Conservation (phyloP, 768 basidiomycete genomes). For the Tylopilus rubrobrunneus region DNA sequence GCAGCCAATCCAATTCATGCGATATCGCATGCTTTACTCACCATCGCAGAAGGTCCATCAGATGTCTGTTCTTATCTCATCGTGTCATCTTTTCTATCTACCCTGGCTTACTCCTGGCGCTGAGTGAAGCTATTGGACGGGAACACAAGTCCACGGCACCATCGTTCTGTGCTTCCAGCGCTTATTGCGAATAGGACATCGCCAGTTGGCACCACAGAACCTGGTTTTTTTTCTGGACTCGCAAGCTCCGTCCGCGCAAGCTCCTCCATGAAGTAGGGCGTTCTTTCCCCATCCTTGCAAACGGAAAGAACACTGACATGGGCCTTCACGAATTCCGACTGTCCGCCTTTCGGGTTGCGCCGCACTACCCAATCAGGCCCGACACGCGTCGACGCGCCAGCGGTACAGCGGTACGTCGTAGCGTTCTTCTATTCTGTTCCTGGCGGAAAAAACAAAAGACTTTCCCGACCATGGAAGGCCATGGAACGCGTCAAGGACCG, state of each 20-base stretch:
- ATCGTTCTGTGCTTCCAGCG: background rate
- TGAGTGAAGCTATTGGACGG: constrained; percentile 4
- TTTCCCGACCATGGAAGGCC: background rate
- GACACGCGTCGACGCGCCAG: background rate
- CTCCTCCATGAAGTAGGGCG: background rate
- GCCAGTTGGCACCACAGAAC: background rate
- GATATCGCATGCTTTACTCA: constrained; percentile 28
- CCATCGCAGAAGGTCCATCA: constrained; percentile 11
- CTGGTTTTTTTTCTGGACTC: background rate
- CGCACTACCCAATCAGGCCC: background rate
- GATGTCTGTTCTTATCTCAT: constrained; percentile 19
- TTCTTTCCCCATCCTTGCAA: background rate
- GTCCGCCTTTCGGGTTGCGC: background rate
- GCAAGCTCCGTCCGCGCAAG: background rate
- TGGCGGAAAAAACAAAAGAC: background rate
- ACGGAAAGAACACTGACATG: background rate
- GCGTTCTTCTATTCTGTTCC: background rate
- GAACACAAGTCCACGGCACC: constrained; percentile 7
- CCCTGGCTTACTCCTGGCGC: constrained; percentile 4
- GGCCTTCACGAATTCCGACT: background rate
- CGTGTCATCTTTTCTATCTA: constrained; percentile 9
- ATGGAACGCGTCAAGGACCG: constrained; percentile 5
- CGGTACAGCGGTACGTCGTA: background rate
- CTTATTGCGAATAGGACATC: constrained; percentile 1
- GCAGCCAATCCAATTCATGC: constrained; percentile 1